phyloP scores from a whole-genome alignment of 192 early-diverging fungal genomes.

The Linnemannia hyalina region DNA sequence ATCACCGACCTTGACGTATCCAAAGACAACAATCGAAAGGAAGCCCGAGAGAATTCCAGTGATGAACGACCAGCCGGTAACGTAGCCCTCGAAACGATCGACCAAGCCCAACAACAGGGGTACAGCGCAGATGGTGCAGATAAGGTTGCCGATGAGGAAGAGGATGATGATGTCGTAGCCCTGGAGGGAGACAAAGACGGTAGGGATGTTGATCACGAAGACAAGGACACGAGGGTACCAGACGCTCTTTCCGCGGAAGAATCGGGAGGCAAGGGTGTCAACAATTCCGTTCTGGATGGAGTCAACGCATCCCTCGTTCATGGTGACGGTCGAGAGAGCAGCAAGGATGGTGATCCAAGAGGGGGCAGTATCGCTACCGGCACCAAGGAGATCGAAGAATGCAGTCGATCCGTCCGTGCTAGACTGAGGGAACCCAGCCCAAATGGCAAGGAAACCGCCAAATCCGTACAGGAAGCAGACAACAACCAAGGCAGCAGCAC shows the following conservation, averaged over 20 bases:
- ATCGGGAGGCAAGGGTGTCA: conserved; percentile 70
- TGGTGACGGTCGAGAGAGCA: conserved; percentile 69
- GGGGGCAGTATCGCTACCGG: conserved; percentile 53
- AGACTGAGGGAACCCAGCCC: conserved; percentile 67
- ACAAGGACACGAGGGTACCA: conserved; percentile 56
- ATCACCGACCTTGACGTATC: conserved; percentile 46
- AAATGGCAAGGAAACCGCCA: conserved; percentile 73
- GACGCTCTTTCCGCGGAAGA: conserved; percentile 57
- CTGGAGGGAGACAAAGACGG: conserved; percentile 66
- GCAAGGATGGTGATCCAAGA: conserved; percentile 73
- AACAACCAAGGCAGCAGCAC: conserved; percentile 66
- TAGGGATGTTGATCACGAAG: conserved; percentile 55
- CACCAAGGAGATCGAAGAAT: conserved; percentile 76
- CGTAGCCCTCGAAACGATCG: conserved; percentile 54
- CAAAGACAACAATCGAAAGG: conserved; percentile 53
- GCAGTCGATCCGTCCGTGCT: conserved; percentile 65
- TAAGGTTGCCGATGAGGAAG: conserved; percentile 72
- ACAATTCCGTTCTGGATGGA: conserved; percentile 79
- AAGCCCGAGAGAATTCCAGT: conserved; percentile 51
- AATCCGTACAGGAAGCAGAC: conserved; percentile 71
- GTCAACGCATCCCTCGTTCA: conserved; percentile 77
- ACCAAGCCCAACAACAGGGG: conserved; percentile 69
- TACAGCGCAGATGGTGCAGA: conserved; percentile 69
- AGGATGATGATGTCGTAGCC: conserved; percentile 71
- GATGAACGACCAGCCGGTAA: conserved; percentile 50